phyloP scores from a whole-genome alignment of 2,329 filamentous ascomycete species.

The Diaporthe longicolla region DNA sequence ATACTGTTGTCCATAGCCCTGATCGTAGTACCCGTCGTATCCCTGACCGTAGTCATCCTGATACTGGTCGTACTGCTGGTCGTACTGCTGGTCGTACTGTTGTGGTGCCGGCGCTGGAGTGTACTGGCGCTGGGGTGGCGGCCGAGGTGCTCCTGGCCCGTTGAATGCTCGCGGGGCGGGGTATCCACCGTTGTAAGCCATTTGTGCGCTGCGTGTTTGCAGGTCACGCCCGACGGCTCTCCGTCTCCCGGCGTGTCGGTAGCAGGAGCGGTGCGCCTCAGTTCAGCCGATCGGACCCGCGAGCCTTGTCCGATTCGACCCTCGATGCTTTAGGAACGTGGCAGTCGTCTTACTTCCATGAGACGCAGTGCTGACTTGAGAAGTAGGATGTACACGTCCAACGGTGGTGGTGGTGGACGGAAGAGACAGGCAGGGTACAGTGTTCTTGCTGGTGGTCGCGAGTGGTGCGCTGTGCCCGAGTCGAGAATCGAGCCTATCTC shows the following conservation, averaged over 20 bases:
- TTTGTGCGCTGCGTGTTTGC: slow-evolving; percentile 46
- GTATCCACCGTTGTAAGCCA: slow-evolving; percentile 68
- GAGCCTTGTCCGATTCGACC: slow-evolving; percentile 14
- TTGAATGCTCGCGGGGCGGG: slow-evolving; percentile 62
- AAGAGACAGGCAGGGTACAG: neutral
- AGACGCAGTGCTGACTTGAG: slow-evolving; percentile 1
- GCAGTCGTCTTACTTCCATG: slow-evolving; percentile 20
- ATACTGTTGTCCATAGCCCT: slow-evolving; percentile 55
- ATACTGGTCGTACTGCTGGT: slow-evolving; percentile 63
- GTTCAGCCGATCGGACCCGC: neutral
- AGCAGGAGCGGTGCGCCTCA: slow-evolving; percentile 1
- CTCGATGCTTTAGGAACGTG: neutral
- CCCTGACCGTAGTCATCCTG: slow-evolving; percentile 62
- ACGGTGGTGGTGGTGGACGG: neutral
- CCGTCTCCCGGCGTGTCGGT: neutral
- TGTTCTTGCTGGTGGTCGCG: slow-evolving; percentile 8
- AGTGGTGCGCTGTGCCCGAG: neutral
- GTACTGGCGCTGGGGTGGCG: slow-evolving; percentile 56
- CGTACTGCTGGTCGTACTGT: slow-evolving; percentile 59
- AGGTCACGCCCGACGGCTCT: slow-evolving; percentile 34
- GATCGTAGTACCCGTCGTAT: slow-evolving; percentile 60
- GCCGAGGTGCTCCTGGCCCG: slow-evolving; percentile 60
- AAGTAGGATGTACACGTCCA: neutral
- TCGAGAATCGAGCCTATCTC: neutral
- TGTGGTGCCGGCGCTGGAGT: slow-evolving; percentile 50